These are phyloP conservation scores for Pseudogymnoascus verrucosus DNA, from an alignment of 2,329 filamentous ascomycete genomes.

Conservation along the genomic window DNA sequence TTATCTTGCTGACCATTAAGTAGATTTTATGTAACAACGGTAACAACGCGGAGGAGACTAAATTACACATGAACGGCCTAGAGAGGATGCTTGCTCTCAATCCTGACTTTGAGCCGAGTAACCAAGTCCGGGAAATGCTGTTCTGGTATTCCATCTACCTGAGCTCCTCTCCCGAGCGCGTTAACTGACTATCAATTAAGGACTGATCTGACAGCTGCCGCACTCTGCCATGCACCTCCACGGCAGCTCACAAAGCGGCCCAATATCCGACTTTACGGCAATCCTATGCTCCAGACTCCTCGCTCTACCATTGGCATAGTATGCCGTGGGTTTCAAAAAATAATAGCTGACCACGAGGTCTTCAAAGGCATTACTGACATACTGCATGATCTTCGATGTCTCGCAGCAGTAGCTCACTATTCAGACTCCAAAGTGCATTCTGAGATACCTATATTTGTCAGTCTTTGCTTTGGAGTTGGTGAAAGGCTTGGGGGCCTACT, in stretches of 20 bases:
- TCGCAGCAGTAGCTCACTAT: constrained; percentile 4
- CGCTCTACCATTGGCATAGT: constrained; percentile 8
- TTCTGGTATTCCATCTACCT: background rate
- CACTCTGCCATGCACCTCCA: background rate
- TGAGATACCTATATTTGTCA: background rate
- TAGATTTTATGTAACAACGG: constrained; percentile 4
- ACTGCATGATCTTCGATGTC: constrained; percentile 8
- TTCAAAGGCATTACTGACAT: constrained; percentile 1
- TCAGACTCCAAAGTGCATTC: background rate
- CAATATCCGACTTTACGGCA: constrained; percentile 6
- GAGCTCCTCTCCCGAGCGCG: background rate
- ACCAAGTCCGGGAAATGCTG: constrained; percentile 4
- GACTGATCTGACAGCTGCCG: constrained; percentile 7
- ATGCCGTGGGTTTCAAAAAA: constrained; percentile 7
- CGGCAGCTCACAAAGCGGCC: background rate
- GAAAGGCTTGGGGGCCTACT: background rate
- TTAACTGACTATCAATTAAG: background rate
- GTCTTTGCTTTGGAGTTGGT: background rate
- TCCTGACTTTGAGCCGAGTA: background rate
- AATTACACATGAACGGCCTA: constrained; percentile 5
- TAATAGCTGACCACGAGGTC: background rate
- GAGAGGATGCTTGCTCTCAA: constrained; percentile 3
- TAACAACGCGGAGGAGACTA: background rate
- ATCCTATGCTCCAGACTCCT: background rate
- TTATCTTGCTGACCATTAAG: background rate